phyloP scores from a whole-genome alignment of 208 protist species.

The Herpetomonas tarakana region DNA sequence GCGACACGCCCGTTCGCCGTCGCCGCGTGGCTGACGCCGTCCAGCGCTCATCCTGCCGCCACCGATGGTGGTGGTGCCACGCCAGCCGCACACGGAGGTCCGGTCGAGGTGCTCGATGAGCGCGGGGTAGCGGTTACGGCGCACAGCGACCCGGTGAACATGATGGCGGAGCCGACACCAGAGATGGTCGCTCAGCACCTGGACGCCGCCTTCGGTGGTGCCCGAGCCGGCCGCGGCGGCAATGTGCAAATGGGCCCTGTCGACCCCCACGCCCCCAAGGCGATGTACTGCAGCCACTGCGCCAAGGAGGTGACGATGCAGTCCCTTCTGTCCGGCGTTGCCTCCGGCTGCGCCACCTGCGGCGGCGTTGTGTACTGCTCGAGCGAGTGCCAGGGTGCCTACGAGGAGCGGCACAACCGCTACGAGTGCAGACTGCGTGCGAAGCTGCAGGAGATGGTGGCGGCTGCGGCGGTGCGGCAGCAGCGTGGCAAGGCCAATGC shows the following conservation, averaged over 20 bases:
- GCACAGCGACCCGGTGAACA: constrained; percentile 3
- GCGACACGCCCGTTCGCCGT: constrained; percentile 23
- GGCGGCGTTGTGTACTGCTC: constrained; percentile 35
- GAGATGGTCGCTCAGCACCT: constrained; percentile 3
- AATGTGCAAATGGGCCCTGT: constrained; percentile 1
- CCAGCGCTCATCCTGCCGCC: neutral
- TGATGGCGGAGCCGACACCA: neutral
- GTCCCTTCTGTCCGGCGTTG: neutral
- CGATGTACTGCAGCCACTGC: constrained; percentile 13
- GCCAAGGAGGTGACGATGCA: constrained; percentile 15
- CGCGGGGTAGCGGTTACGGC: neutral
- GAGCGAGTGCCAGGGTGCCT: constrained; percentile 22
- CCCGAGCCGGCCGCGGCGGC: constrained; percentile 5
- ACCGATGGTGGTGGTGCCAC: neutral
- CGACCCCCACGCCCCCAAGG: neutral
- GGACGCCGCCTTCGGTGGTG: constrained; percentile 7
- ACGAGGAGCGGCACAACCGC: constrained; percentile 20
- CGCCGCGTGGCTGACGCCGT: constrained; percentile 14
- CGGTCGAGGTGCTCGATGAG: neutral
- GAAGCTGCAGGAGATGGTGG: constrained; percentile 13
- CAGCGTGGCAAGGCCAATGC: too few relatives aligned
- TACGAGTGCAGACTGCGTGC: constrained; percentile 35
- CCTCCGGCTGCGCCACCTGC: constrained; percentile 25
- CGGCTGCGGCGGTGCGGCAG: neutral
- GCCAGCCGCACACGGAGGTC: neutral